phyloP scores from a whole-genome alignment of 139 green algal species.

The Volvox africanus region DNA sequence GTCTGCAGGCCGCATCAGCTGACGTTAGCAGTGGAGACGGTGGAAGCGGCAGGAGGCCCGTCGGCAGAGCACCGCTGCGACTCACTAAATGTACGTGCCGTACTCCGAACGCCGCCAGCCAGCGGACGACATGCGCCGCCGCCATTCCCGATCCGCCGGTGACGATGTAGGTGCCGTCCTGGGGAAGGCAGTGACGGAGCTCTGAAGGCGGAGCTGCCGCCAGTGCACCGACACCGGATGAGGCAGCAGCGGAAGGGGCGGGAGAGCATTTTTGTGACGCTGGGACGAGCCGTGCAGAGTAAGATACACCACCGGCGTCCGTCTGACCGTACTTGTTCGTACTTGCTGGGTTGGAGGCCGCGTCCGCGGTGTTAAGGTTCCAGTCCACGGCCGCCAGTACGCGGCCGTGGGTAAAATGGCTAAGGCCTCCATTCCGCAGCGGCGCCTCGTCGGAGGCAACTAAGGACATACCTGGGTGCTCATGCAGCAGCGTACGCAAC shows the following conservation, averaged over 20 bases:
- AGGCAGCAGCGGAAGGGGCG: no score
- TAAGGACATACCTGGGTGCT: background rate
- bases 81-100: conserved; percentile 63
- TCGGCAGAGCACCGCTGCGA: conserved; percentile 46
- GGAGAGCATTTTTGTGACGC: background rate
- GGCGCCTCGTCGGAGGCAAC: background rate
- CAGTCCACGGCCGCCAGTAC: background rate
- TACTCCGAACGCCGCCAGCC: conserved; percentile 45
- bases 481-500: background rate
- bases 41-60: background rate
- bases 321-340: conserved; percentile 6
- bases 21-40: background rate
- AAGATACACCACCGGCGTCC: background rate
- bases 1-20: background rate
- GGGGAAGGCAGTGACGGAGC: background rate
- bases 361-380: background rate
- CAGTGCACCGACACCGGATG: no score
- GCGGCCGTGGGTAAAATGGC: background rate
- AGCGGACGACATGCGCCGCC: conserved; percentile 50
- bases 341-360: background rate
- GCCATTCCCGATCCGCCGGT: conserved; percentile 61
- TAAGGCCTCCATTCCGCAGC: background rate
- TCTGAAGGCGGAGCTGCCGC: no score
- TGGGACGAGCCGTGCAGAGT: conserved; percentile 32
- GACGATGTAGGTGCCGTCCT: conserved; percentile 57